Base-by-base conservation (phyloP, 2,329 filamentous ascomycete genomes). In the Zymoseptoria crescenta region DNA sequence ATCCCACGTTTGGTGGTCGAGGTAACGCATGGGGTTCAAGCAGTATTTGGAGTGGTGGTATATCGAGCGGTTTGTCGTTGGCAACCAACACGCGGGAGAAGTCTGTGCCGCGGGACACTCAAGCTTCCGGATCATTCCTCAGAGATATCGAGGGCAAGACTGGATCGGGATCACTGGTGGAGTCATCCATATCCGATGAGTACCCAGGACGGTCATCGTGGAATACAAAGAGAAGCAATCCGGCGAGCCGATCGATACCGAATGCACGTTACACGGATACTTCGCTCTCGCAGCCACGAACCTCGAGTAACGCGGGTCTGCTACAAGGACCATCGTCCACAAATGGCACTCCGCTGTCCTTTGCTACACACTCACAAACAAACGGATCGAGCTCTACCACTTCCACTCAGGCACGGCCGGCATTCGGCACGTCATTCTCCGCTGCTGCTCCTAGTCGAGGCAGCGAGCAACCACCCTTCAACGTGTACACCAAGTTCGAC, bases 91-190 rank as follows among this genome's bases (percentile, higher is more conserved):
- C 65, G 30, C 57, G 67, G 41, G 68, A 69, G 27, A 65, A 50
- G 56, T 64, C 67, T 7, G 56, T 60, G 54, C 64, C 67, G 59
- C 64, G 65, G 55, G 66, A 67, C 41, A 59, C 41, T 7, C 64
- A 67, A 45, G 67, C 69, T 49, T 62, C 66, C 9, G 61, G 66
- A 49, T 61, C 67, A 5, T 55, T 62, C 4, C 30, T 55, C 10
- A 74, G 75, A 20, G 67, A 70, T 28, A 63, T 79, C 48, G 81
- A 83, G 65, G 80, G 77, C 57, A 83, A 86, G 68, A 85, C 84
- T 3, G 88, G 87, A 54, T 89, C 87, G 5, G 81, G 85, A 61
- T 87, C 87, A 59, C 77, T 91, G 48, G 80, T 88, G 60, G 80
- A 83, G 51, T 83, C 85, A 49, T 88, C 87, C 8, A 86, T 90